Conservation (phyloP, 352 stramenopile genomes). For the Phytophthora cryptogea region DNA sequence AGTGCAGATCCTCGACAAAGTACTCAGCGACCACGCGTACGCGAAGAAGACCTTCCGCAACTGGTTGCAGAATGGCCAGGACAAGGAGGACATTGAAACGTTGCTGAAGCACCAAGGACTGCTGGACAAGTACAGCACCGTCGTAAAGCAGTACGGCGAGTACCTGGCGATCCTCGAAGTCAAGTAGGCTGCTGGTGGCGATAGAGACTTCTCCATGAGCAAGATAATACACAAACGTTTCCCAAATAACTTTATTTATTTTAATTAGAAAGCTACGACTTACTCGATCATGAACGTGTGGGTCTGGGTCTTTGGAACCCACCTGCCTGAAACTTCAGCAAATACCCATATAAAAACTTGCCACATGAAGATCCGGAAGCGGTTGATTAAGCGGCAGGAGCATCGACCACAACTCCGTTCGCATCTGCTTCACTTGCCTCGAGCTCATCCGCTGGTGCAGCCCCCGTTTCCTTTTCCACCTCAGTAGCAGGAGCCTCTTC, state of each 20-base stretch:
- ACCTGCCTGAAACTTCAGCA: not conserved
- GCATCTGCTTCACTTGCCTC: conserved; percentile 6
- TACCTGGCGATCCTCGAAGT: conserved; percentile 16
- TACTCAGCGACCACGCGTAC: conserved; percentile 17
- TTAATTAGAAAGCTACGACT: conserved; percentile 7
- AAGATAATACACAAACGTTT: not conserved
- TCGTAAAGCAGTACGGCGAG: conserved; percentile 23
- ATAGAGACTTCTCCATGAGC: not conserved
- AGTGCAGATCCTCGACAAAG: conserved; percentile 16
- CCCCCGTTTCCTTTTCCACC: not conserved
- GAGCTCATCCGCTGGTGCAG: conserved; percentile 5
- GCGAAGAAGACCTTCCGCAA: conserved; percentile 20
- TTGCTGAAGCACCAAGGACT: conserved; percentile 5
- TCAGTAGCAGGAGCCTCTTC: not conserved
- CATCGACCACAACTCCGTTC: conserved; percentile 3
- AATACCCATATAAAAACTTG: not conserved
- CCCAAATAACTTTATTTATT: conserved; percentile 24
- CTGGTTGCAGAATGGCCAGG: conserved; percentile 27
- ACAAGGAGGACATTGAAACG: conserved; percentile 22
- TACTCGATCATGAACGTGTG: conserved; percentile 1
- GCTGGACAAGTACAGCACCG: conserved; percentile 12
- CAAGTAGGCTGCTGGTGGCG: not conserved
- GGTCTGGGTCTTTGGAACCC: too few species aligned
- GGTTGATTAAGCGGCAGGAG: conserved; percentile 20
- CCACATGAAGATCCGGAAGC: not conserved